These are phyloP conservation scores for Naganishia kalamii DNA, from an alignment of 768 basidiomycete genomes.

Conservation along the genomic window DNA sequence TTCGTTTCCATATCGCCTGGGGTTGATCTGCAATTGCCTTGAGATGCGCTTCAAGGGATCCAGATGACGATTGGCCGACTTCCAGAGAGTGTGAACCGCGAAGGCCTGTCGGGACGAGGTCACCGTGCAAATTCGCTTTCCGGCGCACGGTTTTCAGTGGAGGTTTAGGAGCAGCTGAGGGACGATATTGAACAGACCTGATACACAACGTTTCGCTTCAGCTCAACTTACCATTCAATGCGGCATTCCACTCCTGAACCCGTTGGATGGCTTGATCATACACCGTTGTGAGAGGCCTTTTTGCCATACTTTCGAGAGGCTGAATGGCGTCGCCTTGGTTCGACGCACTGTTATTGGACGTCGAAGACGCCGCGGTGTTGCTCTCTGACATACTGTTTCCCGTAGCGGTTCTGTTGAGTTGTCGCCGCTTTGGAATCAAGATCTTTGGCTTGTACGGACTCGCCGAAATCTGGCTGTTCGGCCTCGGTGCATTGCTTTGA, in stretches of 20 bases:
- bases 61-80: constrained; percentile 32
- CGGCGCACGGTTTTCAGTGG: constrained; percentile 34
- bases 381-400: neutral
- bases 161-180: constrained; percentile 45
- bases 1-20: constrained; percentile 7
- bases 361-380: neutral
- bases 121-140: constrained; percentile 23
- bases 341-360: neutral
- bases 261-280: constrained; percentile 89
- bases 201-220: neutral
- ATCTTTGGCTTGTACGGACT: constrained; percentile 45
- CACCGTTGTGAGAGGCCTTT: constrained; percentile 59
- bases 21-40: constrained; percentile 15
- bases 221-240: constrained; percentile 66
- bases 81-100: neutral
- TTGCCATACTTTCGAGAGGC: constrained; percentile 38
- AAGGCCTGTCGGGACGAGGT: constrained; percentile 8
- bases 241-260: constrained; percentile 99
- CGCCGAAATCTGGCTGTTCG: constrained; percentile 35
- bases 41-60: constrained; percentile 33
- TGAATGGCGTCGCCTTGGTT: neutral
- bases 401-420: neutral
- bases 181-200: constrained; percentile 26
- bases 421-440: constrained; percentile 29
- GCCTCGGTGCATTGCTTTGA: neutral